Conservation (phyloP, 805 yeast species). For the Monosporozyma siamensis region DNA sequence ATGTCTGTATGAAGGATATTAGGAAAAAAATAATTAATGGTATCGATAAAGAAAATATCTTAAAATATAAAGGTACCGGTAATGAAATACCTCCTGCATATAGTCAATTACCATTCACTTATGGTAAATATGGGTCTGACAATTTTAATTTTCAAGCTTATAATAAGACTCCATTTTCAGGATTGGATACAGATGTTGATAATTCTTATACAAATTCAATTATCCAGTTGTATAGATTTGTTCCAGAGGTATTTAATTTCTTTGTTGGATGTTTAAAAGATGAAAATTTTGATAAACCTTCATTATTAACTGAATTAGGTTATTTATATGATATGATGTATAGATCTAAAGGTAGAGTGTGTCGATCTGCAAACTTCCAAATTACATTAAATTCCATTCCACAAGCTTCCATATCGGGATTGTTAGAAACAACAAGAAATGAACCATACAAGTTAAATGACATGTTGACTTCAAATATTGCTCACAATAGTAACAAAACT, state of each 20-base stretch:
- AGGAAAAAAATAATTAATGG: constrained; percentile 13
- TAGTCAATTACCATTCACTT: constrained; percentile 62
- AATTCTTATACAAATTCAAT: constrained; percentile 72
- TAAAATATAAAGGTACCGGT: constrained; percentile 16
- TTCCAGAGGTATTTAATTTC: constrained; percentile 62
- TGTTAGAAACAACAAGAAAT: constrained; percentile 39
- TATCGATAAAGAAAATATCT: constrained; percentile 5
- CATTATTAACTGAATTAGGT: constrained; percentile 73
- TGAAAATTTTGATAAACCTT: constrained; percentile 38
- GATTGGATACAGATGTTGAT: constrained; percentile 80
- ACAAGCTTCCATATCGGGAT: constrained; percentile 40
- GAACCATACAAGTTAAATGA: constrained; percentile 1
- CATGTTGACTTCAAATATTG: no score
- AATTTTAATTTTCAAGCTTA: constrained; percentile 87
- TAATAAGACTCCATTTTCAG: constrained; percentile 65
- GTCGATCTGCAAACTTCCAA: constrained; percentile 75
- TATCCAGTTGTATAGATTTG: constrained; percentile 70
- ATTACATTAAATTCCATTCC: constrained; percentile 39
- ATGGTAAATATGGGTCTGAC: constrained; percentile 84
- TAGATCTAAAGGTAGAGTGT: constrained; percentile 69
- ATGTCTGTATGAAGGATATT: constrained; percentile 32
- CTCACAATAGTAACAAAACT: no score
- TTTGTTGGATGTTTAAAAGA: constrained; percentile 47
- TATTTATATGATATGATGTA: constrained; percentile 85
- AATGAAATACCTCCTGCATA: constrained; percentile 63